Evolutionary conservation across 805 yeast genomes (phyloP), one percentile per base, ranked within the genome.

Genomic region (Wickerhamiella kazuoi): DNA sequence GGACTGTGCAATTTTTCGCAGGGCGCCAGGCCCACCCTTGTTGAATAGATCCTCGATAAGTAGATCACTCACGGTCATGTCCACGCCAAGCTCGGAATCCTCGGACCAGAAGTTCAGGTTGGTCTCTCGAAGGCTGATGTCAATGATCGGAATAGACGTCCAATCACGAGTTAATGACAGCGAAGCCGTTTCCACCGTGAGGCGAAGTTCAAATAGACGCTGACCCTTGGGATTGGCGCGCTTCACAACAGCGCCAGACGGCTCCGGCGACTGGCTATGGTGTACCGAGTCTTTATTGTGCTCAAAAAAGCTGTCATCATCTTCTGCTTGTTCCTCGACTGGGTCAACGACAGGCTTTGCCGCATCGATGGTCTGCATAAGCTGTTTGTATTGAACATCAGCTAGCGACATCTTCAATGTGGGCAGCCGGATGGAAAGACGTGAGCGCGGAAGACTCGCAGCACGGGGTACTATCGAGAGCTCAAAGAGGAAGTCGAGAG

Each of bases 341-440:
- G 31, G 31, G 15, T 29, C 15, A 29, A 29, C 31, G 6, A 15
- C 16, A 6, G 31, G 31, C 31, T 14, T n/a, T 17, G 77, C 71
- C 8, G 64, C 69, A 37, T 78, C 79, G 26, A 87, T 61, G 34
- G 87, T 61, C 41, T 75, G 73, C 87, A 90, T 76, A 50, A 90
- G 63, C 1, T 83, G 73, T 55, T 83, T 80, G 60, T 93, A 93
- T 54, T 93, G 95, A 50, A 75, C 79, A 54, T 90, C 97, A 48
- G 81, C 81, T 51, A 90, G 55, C 23, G 79, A 69, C 3, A 90
- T 74, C 23, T 67, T 66, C 44, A 93, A 67, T 24, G 62, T 61
- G 0, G 95, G 93, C 13, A 90, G 68, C 42, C 74, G 73, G 13
- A 90, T 95, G 23, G 81, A 72, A 2, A 86, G 64, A 51, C 71